Conservation (phyloP, 2,329 filamentous ascomycete genomes). For the Epichloe aotearoae region DNA sequence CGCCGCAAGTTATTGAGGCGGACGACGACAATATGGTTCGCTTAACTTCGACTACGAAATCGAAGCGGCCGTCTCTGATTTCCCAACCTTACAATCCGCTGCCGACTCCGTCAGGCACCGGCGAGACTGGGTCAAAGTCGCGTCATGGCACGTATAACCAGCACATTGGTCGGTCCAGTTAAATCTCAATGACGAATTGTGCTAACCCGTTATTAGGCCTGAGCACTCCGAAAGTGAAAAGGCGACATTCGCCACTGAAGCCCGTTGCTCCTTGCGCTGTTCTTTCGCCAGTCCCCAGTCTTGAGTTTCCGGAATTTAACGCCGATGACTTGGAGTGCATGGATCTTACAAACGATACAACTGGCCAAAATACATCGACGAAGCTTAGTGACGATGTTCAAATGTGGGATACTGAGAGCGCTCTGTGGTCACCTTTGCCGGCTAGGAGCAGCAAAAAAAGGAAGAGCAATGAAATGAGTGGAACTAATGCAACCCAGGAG, state of each 20-base stretch:
- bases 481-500: slow-evolving; percentile 21
- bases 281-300: slow-evolving; percentile 11
- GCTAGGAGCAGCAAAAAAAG: slow-evolving; percentile 32
- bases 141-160: slow-evolving; percentile 5
- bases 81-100: slow-evolving; percentile 28
- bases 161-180: slow-evolving; percentile 4
- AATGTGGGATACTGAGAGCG: slow-evolving; percentile 31
- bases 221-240: slow-evolving; percentile 11
- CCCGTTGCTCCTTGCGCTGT: slow-evolving; percentile 10
- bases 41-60: slow-evolving; percentile 28
- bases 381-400: slow-evolving; percentile 24
- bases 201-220: background rate
- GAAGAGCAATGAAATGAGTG: slow-evolving; percentile 36
- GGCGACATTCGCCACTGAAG: slow-evolving; percentile 14
- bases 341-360: slow-evolving; percentile 26
- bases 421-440: slow-evolving; percentile 23
- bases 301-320: slow-evolving; percentile 24
- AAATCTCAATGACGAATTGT: background rate
- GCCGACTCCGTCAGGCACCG: slow-evolving; percentile 24
- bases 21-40: slow-evolving; percentile 30
- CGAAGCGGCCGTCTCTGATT: slow-evolving; percentile 31
- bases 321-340: slow-evolving; percentile 23
- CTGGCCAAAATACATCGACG: slow-evolving; percentile 21
- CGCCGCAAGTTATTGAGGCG: slow-evolving; percentile 14
- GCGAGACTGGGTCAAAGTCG: slow-evolving; percentile 9